Conservation (phyloP, 257 asterid species). For the Buddleja alternifolia region DNA sequence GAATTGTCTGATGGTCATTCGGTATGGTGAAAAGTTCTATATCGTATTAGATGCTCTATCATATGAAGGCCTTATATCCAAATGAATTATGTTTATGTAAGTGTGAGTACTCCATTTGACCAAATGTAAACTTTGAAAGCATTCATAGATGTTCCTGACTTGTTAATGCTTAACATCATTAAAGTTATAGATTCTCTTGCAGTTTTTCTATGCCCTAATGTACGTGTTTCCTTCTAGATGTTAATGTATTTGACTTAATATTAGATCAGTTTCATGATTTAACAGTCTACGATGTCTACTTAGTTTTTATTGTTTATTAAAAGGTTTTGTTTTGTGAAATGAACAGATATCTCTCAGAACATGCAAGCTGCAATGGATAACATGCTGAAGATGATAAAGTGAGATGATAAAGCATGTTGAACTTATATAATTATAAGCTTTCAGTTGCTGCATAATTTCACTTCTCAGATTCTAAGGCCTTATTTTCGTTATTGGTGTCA, state of each 20-base stretch:
- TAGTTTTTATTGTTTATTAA: slow-evolving; percentile 1
- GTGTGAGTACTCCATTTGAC: not conserved
- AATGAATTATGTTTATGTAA: not conserved
- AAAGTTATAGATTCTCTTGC: not conserved
- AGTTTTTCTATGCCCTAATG: not conserved
- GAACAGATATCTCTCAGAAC: slow-evolving; percentile 77
- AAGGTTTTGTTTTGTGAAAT: slow-evolving; percentile 10
- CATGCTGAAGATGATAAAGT: slow-evolving; percentile 84
- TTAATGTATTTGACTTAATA: slow-evolving; percentile 8
- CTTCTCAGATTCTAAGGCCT: not conserved
- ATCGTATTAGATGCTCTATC: not conserved
- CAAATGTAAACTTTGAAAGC: slow-evolving; percentile 6
- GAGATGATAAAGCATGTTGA: slow-evolving; percentile 33
- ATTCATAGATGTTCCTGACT: slow-evolving; percentile 8
- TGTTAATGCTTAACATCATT: not conserved
- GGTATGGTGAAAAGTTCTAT: not conserved
- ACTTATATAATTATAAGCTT: slow-evolving; percentile 12
- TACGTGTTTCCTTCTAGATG: slow-evolving; percentile 5
- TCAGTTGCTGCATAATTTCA: slow-evolving; percentile 16
- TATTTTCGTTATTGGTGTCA: not conserved
- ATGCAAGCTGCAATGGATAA: slow-evolving; percentile 71
- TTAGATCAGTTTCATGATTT: slow-evolving; percentile 14
- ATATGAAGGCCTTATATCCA: not conserved
- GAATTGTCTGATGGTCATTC: not conserved
- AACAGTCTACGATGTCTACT: slow-evolving; percentile 11